phyloP scores from a whole-genome alignment of 352 stramenopile genomes.

The Phytophthora tubulina region DNA sequence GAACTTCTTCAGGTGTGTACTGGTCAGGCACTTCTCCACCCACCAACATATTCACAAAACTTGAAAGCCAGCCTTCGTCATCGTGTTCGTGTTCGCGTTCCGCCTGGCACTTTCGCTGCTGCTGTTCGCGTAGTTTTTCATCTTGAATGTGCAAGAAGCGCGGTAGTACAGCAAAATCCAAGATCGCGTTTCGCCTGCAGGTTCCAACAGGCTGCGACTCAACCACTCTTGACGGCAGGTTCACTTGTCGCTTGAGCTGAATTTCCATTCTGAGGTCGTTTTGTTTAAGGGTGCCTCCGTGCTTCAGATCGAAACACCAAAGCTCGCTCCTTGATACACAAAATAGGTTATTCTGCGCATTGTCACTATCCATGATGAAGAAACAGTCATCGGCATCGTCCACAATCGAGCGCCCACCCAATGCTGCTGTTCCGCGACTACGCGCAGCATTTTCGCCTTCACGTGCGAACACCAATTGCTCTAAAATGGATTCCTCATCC shows the following conservation, averaged over 20 bases:
- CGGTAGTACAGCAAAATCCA: slow-evolving; percentile 66
- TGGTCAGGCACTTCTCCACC: slow-evolving; percentile 76
- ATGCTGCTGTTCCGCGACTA: slow-evolving; percentile 15
- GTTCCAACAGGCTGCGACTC: slow-evolving; percentile 26
- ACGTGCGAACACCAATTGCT: slow-evolving; percentile 54
- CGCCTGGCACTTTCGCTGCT: slow-evolving; percentile 42
- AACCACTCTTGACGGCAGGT: slow-evolving; percentile 51
- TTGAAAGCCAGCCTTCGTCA: slow-evolving; percentile 69
- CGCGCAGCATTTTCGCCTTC: slow-evolving; percentile 31
- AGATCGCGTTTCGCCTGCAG: slow-evolving; percentile 27
- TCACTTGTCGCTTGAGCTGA: slow-evolving; percentile 55
- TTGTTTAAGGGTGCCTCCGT: slow-evolving; percentile 53
- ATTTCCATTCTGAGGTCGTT: slow-evolving; percentile 54
- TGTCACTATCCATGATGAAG: slow-evolving; percentile 67
- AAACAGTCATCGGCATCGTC: slow-evolving; percentile 50
- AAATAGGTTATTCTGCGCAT: slow-evolving; percentile 59
- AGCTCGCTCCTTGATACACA: slow-evolving; percentile 68
- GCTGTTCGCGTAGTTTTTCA: slow-evolving; percentile 44
- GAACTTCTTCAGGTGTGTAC: slow-evolving; percentile 72
- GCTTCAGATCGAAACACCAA: slow-evolving; percentile 60
- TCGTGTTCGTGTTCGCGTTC: slow-evolving; percentile 59
- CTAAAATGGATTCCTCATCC: slow-evolving; percentile 69
- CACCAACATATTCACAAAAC: slow-evolving; percentile 66
- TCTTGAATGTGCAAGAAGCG: slow-evolving; percentile 68
- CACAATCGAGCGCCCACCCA: slow-evolving; percentile 11